Evolutionary conservation across 176 grass and related monocot genomes (phyloP).

Genomic region (Rhynchospora tenuis): DNA sequence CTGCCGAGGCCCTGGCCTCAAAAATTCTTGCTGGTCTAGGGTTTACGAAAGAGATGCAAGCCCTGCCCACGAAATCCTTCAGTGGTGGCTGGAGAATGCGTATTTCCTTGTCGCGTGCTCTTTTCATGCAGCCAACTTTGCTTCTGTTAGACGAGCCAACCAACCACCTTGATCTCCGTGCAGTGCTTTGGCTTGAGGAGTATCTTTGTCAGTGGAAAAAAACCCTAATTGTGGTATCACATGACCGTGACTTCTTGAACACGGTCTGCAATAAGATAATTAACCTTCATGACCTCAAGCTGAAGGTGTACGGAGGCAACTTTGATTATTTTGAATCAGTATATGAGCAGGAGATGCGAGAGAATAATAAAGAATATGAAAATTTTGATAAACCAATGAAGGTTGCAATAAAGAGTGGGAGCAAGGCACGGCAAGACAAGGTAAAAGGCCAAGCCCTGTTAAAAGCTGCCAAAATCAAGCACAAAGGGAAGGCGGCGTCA

Average conservation of each 20-base stretch:
- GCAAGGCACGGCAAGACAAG: slow-evolving; percentile 83
- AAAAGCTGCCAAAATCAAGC: slow-evolving; percentile 80
- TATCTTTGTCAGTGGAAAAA: slow-evolving; percentile 98
- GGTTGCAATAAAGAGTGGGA: slow-evolving; percentile 76
- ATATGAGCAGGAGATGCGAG: slow-evolving; percentile 89
- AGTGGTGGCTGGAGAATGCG: slow-evolving; percentile 99
- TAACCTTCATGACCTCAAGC: slow-evolving; percentile 70
- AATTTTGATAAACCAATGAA: slow-evolving; percentile 82
- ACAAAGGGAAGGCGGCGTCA: slow-evolving; percentile 52
- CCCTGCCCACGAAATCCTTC: slow-evolving; percentile 67
- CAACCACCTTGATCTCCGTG: slow-evolving; percentile 91
- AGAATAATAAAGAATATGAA: slow-evolving; percentile 83
- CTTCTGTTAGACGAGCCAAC: slow-evolving; percentile 87
- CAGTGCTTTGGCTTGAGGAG: slow-evolving; percentile 92
- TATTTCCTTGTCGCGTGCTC: slow-evolving; percentile 82
- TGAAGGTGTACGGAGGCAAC: slow-evolving; percentile 85
- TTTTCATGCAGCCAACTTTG: slow-evolving; percentile 94
- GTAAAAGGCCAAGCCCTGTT: slow-evolving; percentile 73
- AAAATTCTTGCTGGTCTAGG: slow-evolving; percentile 86
- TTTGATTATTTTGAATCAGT: slow-evolving; percentile 86
- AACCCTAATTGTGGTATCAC: slow-evolving; percentile 81
- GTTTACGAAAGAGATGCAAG: slow-evolving; percentile 84
- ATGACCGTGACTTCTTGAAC: slow-evolving; percentile 88
- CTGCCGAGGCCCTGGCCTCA: slow-evolving; percentile 51
- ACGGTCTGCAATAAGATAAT: slow-evolving; percentile 90